These are phyloP conservation scores for Artemisia princeps DNA, from an alignment of 140 eudicot genomes.

Conservation along the genomic window DNA sequence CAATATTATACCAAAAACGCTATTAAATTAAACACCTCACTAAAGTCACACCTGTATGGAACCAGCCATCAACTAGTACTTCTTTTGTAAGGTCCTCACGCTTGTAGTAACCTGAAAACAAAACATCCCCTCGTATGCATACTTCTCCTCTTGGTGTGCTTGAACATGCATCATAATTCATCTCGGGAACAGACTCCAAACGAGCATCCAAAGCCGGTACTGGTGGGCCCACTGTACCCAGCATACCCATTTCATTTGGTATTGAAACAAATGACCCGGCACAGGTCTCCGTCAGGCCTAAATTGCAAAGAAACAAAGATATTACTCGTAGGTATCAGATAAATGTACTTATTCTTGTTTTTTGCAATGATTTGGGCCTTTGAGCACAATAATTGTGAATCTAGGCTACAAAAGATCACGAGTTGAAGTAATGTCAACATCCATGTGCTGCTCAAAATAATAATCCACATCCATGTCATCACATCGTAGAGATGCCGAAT, in stretches of 20 bases:
- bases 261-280: slow-evolving; percentile 84
- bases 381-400: neutral
- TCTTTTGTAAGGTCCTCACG: slow-evolving; percentile 86
- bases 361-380: neutral
- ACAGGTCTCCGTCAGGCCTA: slow-evolving; percentile 87
- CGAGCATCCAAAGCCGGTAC: slow-evolving; percentile 78
- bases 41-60: slow-evolving; percentile 66
- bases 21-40: neutral
- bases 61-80: slow-evolving; percentile 86
- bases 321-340: neutral
- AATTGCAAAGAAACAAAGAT: neutral
- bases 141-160: slow-evolving; percentile 86
- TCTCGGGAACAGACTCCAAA: slow-evolving; percentile 86
- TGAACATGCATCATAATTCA: slow-evolving; percentile 85
- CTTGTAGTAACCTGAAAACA: slow-evolving; percentile 85
- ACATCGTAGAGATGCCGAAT: neutral
- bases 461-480: neutral
- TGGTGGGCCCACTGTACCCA: slow-evolving; percentile 95
- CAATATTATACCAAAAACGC: neutral
- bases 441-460: too few species aligned
- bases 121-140: slow-evolving; percentile 67
- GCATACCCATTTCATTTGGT: slow-evolving; percentile 62
- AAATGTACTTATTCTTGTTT: neutral
- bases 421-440: neutral
- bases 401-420: neutral